Evolutionary conservation across 2,329 filamentous ascomycete genomes (phyloP).

Genomic region (Aspergillus intermedius): DNA sequence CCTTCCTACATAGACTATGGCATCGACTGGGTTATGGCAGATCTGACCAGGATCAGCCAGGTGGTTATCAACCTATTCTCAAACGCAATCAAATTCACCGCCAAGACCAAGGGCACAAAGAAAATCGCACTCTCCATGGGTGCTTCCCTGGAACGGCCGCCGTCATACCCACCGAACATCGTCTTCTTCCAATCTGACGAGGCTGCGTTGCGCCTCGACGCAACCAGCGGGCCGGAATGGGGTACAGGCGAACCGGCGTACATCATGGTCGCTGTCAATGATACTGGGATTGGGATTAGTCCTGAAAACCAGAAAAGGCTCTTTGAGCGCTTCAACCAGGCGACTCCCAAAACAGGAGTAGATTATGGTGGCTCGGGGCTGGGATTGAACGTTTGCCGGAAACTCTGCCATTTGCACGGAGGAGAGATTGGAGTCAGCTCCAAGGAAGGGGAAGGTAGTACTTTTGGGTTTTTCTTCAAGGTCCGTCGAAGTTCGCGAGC

Average conservation of each 20-base stretch:
- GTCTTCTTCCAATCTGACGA: conserved; percentile 24
- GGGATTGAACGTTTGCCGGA: conserved; percentile 70
- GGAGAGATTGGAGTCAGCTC: conserved; percentile 68
- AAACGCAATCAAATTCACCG: conserved; percentile 77
- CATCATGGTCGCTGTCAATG: conserved; percentile 66
- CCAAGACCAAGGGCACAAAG: conserved; percentile 37
- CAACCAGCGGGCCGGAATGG: conserved; percentile 45
- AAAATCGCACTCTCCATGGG: conserved; percentile 49
- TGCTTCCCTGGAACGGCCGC: conserved; percentile 42
- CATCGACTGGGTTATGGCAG: conserved; percentile 61
- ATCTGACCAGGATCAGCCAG: conserved; percentile 69
- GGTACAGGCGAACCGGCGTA: conserved; percentile 54
- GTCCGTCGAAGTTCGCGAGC: conserved; percentile 25
- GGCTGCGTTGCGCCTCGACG: conserved; percentile 19
- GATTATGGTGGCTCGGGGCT: conserved; percentile 74
- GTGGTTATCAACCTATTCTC: conserved; percentile 74
- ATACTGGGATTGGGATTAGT: conserved; percentile 68
- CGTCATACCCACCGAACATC: conserved; percentile 32
- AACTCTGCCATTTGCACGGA: conserved; percentile 73
- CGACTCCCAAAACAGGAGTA: conserved; percentile 67
- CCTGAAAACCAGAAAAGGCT: conserved; percentile 65
- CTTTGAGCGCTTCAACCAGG: conserved; percentile 74
- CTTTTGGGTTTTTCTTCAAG: conserved; percentile 54
- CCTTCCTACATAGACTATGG: conserved; percentile 52
- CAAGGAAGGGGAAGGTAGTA: conserved; percentile 50